Conservation (phyloP, 1,284 basidiomycete species). For the Sanghuangporus baumii region DNA sequence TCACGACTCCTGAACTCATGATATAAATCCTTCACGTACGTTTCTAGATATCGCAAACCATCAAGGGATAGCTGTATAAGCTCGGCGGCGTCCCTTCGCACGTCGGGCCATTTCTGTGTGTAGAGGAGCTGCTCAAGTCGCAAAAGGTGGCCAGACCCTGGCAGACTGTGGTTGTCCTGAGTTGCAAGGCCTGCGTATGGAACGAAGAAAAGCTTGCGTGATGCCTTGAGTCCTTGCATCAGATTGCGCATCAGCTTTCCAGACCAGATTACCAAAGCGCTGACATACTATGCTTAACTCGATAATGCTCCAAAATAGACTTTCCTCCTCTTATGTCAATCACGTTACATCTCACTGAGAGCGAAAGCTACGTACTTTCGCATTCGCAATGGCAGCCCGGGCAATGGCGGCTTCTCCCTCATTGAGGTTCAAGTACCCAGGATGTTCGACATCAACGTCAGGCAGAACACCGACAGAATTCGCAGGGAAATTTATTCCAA, state of each 20-base stretch:
- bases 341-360: not conserved
- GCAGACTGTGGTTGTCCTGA: constrained; percentile 28
- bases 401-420: constrained; percentile 41
- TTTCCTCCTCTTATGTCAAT: constrained; percentile 21
- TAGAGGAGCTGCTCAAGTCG: constrained; percentile 42
- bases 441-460: constrained; percentile 50
- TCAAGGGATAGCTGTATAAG: constrained; percentile 55
- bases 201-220: constrained; percentile 54
- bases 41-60: constrained; percentile 80
- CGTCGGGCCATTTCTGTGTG: constrained; percentile 40
- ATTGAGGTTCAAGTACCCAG: constrained; percentile 46
- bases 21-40: constrained; percentile 32
- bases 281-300: constrained; percentile 64
- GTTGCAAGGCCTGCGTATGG: constrained; percentile 42
- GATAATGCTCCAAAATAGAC: constrained; percentile 78
- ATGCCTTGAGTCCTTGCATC: constrained; percentile 51
- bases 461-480: constrained; percentile 75
- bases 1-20: not conserved
- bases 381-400: constrained; percentile 62
- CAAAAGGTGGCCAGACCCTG: constrained; percentile 28
- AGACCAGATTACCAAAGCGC: not conserved
- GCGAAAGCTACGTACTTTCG: constrained; percentile 36
- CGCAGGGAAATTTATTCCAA: constrained; percentile 68
- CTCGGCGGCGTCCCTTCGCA: constrained; percentile 43
- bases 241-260: not conserved